phyloP scores from a whole-genome alignment of 768 basidiomycete species.

The Xanthoconium stramineum region DNA sequence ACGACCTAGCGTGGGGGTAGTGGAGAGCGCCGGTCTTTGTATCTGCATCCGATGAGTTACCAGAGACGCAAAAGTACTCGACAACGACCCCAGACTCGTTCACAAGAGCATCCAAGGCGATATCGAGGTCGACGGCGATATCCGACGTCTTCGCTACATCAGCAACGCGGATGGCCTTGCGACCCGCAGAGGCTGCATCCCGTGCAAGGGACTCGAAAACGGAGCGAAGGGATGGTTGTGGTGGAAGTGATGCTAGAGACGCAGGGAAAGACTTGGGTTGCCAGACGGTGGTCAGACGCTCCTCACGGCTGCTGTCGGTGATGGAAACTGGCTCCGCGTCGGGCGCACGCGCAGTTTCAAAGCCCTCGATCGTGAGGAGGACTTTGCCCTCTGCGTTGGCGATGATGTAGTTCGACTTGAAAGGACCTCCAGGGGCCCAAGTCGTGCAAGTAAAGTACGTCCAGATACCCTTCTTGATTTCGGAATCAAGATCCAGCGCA shows the following conservation, averaged over 20 bases:
- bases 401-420: slow-evolving; percentile 27
- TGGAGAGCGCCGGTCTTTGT: slow-evolving; percentile 15
- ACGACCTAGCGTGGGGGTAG: slow-evolving; percentile 12
- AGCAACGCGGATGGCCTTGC: slow-evolving; percentile 23
- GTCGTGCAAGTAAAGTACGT: slow-evolving; percentile 24
- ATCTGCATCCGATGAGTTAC: slow-evolving; percentile 20
- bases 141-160: slow-evolving; percentile 22
- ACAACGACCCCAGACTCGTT: slow-evolving; percentile 12
- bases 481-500: slow-evolving; percentile 22
- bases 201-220: slow-evolving; percentile 17
- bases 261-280: slow-evolving; percentile 29
- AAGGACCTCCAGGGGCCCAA: slow-evolving; percentile 25
- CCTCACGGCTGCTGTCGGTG: slow-evolving; percentile 24
- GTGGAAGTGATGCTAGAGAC: slow-evolving; percentile 4
- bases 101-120: slow-evolving; percentile 15
- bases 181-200: slow-evolving; percentile 17
- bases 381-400: slow-evolving; percentile 28
- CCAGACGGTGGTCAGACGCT: slow-evolving; percentile 32
- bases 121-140: slow-evolving; percentile 17
- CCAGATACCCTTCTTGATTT: slow-evolving; percentile 30
- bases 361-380: slow-evolving; percentile 33
- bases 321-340: slow-evolving; percentile 26
- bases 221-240: slow-evolving; percentile 8
- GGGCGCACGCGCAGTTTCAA: slow-evolving; percentile 33
- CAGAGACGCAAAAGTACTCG: slow-evolving; percentile 20